Base-by-base conservation (phyloP, 768 basidiomycete genomes). In the Tylopilus vinaceipallidus region DNA sequence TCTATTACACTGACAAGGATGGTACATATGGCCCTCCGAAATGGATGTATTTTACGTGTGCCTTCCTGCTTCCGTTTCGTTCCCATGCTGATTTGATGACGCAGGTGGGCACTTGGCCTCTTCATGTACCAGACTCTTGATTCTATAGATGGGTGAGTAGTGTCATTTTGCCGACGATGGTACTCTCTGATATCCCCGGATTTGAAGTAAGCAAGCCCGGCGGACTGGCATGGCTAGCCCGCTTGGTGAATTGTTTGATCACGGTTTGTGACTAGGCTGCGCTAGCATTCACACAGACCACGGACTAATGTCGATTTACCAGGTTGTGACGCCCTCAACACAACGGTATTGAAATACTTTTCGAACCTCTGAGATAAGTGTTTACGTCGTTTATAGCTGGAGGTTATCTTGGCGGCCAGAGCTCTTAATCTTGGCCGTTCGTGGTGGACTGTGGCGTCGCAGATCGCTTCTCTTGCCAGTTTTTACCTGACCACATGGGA, bases 221-320 rank as follows among this genome's bases (percentile, higher is more conserved):
- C 73, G 95, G 43, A 95, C 94, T 1, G 93, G 93, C 2, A 98
- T 97, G 91, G 88, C 93, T n/a, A 91, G 97, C 5, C 95, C 95
- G 22, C 72, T 98, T 27, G 97, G 97, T 16, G 91, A 99, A 68
- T 86, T 98, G 84, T 99, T 99, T 67, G 97, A 99, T 64, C 97
- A 98, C 69, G 95, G 94, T 86, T 58, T 42, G 75, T 59, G 16
- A 24, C 30, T 10, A 26, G 16, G 3, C 44, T 35, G 22, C 12
- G 12, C 22, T 5, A 27, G 8, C n/a, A 10, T 42, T 27, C n/a
- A n/a, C n/a, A n/a, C n/a, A n/a, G n/a, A n/a, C 23, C 6, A 6
- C 29, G 20, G 4, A 20, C 20, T 55, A 6, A 54, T 29, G 10
- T 12, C 9, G n/a, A 22, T 16, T 4, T 38, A 39, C 6, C 38